phyloP scores from a whole-genome alignment of 169 alveolate genomes.

The Eimeria maxima region DNA sequence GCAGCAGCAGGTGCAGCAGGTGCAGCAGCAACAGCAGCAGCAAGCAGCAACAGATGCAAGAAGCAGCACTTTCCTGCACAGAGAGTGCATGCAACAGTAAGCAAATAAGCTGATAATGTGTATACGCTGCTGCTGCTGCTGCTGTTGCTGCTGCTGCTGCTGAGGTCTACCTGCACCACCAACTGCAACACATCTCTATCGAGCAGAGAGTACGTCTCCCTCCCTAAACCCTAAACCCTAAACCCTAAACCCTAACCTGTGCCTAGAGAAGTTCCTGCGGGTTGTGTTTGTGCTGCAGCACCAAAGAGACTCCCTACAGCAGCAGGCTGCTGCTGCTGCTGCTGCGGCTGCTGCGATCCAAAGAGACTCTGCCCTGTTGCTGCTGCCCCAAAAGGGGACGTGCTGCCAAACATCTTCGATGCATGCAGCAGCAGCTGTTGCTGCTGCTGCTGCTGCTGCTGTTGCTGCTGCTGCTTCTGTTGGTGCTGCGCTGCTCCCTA shows the following conservation, averaged over 20 bases:
- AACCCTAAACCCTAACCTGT: constrained; percentile 65
- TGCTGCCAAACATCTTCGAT: background rate
- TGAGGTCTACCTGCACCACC: no score
- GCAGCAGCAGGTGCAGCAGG: background rate
- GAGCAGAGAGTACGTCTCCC: no score
- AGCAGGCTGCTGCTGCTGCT: constrained; percentile 57
- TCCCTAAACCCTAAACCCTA: no score
- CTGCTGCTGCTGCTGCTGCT: constrained; percentile 58
- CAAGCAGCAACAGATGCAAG: background rate
- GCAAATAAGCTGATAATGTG: background rate
- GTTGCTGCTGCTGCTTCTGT: constrained; percentile 35
- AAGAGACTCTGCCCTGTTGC: constrained; percentile 69
- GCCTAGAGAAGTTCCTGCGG: background rate
- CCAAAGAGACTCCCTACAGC: constrained; percentile 61
- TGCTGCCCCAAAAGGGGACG: constrained; percentile 54
- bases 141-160: background rate
- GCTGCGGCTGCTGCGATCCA: constrained; percentile 81
- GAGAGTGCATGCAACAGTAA: background rate
- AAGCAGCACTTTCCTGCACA: no score
- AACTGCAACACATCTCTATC: no score
- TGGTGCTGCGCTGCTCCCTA: background rate
- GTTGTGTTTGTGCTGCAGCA: background rate
- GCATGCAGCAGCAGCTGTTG: constrained; percentile 11
- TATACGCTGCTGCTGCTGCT: background rate
- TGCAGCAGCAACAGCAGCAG: background rate